These are phyloP conservation scores for Colletotrichum zoysiae DNA, from an alignment of 2,329 filamentous ascomycete species.

Conservation along the genomic window DNA sequence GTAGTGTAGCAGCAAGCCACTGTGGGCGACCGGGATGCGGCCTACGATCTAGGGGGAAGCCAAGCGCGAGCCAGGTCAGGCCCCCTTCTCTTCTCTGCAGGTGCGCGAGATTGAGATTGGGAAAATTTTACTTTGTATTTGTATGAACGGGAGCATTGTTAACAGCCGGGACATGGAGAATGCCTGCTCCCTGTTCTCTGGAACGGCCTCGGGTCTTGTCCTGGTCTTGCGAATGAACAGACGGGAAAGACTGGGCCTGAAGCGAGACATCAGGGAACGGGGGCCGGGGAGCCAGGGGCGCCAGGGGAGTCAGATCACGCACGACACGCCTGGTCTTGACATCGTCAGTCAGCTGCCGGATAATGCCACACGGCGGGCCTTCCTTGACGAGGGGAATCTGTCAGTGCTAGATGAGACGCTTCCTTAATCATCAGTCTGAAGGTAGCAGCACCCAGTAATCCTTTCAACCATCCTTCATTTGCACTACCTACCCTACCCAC, in stretches of 20 bases:
- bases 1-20: slow-evolving; percentile 30
- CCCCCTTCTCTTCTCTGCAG: slow-evolving; percentile 4
- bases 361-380: slow-evolving; percentile 12
- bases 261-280: slow-evolving; percentile 27
- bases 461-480: neutral
- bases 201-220: neutral
- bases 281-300: neutral
- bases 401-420: slow-evolving; percentile 11
- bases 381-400: neutral
- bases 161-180: slow-evolving; percentile 34
- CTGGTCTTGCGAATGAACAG: slow-evolving; percentile 14
- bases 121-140: slow-evolving; percentile 32
- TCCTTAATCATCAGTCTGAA: neutral
- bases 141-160: slow-evolving; percentile 20
- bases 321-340: neutral
- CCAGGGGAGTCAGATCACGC: neutral
- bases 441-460: neutral
- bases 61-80: slow-evolving; percentile 23
- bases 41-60: slow-evolving; percentile 10
- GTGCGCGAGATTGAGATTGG: slow-evolving; percentile 25
- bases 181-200: slow-evolving; percentile 26
- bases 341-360: neutral
- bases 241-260: slow-evolving; percentile 25
- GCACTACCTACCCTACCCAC: neutral
- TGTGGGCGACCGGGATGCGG: slow-evolving; percentile 25